Percentiles rank a stretch among this genome's conserved stretches.
These are phyloP conservation scores for Elsinoe batatas DNA, from an alignment of 2,329 filamentous ascomycete species.

Conservation along the genomic window DNA sequence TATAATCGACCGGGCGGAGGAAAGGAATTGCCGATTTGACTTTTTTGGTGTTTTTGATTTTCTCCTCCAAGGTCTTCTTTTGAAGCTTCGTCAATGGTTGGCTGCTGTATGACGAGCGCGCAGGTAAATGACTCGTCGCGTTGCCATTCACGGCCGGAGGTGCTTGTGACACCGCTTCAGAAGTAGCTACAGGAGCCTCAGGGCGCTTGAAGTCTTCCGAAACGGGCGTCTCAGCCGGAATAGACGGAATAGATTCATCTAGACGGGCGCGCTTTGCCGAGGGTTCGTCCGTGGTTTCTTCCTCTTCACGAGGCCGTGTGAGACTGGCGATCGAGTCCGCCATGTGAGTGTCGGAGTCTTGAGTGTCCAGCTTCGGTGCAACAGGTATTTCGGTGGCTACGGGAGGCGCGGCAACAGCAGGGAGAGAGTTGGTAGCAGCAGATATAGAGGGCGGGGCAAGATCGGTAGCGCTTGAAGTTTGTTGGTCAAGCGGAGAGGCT, in stretches of 20 bases:
- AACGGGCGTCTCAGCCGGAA: slow-evolving; percentile 17
- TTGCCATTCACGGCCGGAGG: slow-evolving; percentile 13
- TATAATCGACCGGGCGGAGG: slow-evolving; percentile 62
- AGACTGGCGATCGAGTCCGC: slow-evolving; percentile 31
- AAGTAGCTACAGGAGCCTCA: slow-evolving; percentile 19
- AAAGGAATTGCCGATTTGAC: slow-evolving; percentile 72
- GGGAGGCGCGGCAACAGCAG: not conserved
- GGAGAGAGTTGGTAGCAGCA: slow-evolving; percentile 15
- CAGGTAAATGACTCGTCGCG: slow-evolving; percentile 19
- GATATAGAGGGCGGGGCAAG: not conserved
- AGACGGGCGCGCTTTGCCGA: slow-evolving; percentile 74
- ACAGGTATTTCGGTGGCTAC: slow-evolving; percentile 13
- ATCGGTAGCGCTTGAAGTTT: slow-evolving; percentile 1
- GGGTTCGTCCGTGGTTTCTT: slow-evolving; percentile 51
- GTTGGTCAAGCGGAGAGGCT: not conserved
- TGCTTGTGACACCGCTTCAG: not conserved
- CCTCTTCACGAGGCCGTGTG: slow-evolving; percentile 68
- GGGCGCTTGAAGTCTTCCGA: slow-evolving; percentile 21
- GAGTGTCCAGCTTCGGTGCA: not conserved
- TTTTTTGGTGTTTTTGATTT: slow-evolving; percentile 70
- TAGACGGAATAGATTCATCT: slow-evolving; percentile 36
- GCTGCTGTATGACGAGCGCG: slow-evolving; percentile 27
- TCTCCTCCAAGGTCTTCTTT: slow-evolving; percentile 52
- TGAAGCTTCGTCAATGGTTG: slow-evolving; percentile 49
- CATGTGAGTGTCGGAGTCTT: slow-evolving; percentile 23